Evolutionary conservation across 1,284 basidiomycete species (phyloP).

Genomic region (Dichomitus squalens): DNA sequence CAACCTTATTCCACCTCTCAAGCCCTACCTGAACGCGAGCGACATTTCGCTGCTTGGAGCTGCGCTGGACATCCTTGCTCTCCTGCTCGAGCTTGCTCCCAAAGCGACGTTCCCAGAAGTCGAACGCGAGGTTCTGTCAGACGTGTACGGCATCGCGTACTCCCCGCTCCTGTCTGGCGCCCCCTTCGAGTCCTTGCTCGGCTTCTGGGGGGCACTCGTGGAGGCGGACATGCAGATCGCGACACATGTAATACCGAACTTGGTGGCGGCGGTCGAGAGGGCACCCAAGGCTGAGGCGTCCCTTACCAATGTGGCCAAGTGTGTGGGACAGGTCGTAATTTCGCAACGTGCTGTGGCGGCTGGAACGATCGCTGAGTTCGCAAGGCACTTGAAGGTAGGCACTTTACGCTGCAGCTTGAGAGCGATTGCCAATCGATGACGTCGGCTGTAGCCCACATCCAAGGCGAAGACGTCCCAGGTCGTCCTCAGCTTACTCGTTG

Average conservation of each 20-base stretch:
- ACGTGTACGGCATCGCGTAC: constrained; percentile 73
- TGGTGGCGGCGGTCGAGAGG: constrained; percentile 65
- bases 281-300: constrained; percentile 56
- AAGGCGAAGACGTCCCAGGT: constrained; percentile 70
- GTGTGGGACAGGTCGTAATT: constrained; percentile 80
- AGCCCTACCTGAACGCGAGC: constrained; percentile 67
- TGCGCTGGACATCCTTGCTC: constrained; percentile 69
- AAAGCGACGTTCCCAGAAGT: constrained; percentile 68
- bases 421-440: background rate
- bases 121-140: constrained; percentile 67
- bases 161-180: constrained; percentile 77
- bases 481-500: constrained; percentile 82
- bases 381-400: constrained; percentile 72
- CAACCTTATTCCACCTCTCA: constrained; percentile 72
- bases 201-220: constrained; percentile 84
- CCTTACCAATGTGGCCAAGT: constrained; percentile 76
- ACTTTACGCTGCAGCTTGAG: background rate
- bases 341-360: constrained; percentile 71
- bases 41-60: constrained; percentile 83
- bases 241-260: constrained; percentile 72
- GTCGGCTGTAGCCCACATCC: constrained; percentile 48
- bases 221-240: constrained; percentile 81
- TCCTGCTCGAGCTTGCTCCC: constrained; percentile 74
- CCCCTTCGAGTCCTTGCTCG: constrained; percentile 78
- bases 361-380: constrained; percentile 80